phyloP scores from a whole-genome alignment of 352 stramenopile genomes.

The Phytopythium helicoides region DNA sequence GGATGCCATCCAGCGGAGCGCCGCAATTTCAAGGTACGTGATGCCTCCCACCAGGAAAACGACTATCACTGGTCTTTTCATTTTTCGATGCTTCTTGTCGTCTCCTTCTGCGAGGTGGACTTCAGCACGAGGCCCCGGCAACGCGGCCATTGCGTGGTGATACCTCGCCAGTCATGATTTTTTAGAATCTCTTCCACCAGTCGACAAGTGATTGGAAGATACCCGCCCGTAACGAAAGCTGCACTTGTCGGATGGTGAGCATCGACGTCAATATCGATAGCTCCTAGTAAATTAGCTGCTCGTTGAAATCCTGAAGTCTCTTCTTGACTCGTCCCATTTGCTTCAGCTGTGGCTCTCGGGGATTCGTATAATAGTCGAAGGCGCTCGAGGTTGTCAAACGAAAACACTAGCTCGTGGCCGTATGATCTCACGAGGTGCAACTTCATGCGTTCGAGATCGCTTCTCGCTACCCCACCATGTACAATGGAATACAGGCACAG shows the following conservation, averaged over 20 bases:
- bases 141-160: constrained; percentile 38
- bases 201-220: constrained; percentile 62
- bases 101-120: constrained; percentile 23
- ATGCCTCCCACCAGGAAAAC: constrained; percentile 71
- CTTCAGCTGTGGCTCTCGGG: not conserved
- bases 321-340: not conserved
- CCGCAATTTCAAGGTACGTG: constrained; percentile 71
- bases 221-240: constrained; percentile 74
- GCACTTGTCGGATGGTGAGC: constrained; percentile 44
- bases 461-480: constrained; percentile 34
- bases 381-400: constrained; percentile 57
- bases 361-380: constrained; percentile 47
- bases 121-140: constrained; percentile 60
- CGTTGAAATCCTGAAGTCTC: constrained; percentile 23
- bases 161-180: constrained; percentile 36
- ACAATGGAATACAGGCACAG: constrained; percentile 61
- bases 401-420: constrained; percentile 71
- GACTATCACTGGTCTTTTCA: constrained; percentile 55
- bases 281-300: constrained; percentile 25
- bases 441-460: constrained; percentile 43
- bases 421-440: constrained; percentile 66
- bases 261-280: constrained; percentile 62
- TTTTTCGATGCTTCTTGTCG: constrained; percentile 16
- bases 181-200: constrained; percentile 70
- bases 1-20: constrained; percentile 63